These are phyloP conservation scores for Manihot esculenta DNA, from an alignment of 441 rosid genomes.

Conservation along the genomic window DNA sequence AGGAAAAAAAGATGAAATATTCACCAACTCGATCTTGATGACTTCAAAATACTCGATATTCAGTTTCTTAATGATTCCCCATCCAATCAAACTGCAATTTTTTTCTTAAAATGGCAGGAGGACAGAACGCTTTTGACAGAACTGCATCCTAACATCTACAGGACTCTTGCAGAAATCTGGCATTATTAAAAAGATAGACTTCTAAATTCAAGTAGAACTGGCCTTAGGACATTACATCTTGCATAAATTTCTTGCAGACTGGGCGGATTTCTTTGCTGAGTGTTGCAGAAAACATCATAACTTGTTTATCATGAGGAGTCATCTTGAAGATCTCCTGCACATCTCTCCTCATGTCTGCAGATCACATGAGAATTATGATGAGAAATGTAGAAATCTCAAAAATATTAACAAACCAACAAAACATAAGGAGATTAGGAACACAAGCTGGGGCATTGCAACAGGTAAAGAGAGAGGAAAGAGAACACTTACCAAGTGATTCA, in stretches of 20 bases:
- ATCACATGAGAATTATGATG: not conserved
- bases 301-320: slow-evolving; percentile 99
- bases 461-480: not conserved
- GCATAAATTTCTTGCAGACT: slow-evolving; percentile 99
- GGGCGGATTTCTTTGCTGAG: slow-evolving; percentile 99
- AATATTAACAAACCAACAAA: not conserved
- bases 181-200: slow-evolving; percentile 44
- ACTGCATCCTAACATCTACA: slow-evolving; percentile 25
- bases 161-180: slow-evolving; percentile 40
- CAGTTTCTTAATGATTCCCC: slow-evolving; percentile 5
- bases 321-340: slow-evolving; percentile 97
- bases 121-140: slow-evolving; percentile 23
- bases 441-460: not conserved
- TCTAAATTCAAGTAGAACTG: slow-evolving; percentile 63
- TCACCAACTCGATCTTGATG: slow-evolving; percentile 5
- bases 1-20: not conserved
- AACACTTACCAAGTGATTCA: slow-evolving; percentile 80
- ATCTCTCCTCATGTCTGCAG: slow-evolving; percentile 92
- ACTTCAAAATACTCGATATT: slow-evolving; percentile 13
- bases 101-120: slow-evolving; percentile 14
- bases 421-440: not conserved
- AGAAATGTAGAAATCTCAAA: not conserved
- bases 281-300: slow-evolving; percentile 99
- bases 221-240: slow-evolving; percentile 89
- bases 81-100: slow-evolving; percentile 22